Percentiles rank a stretch among this genome's conserved stretches.
phyloP scores from a whole-genome alignment of 2,329 filamentous ascomycete genomes.

The Nigrograna mackinnonii region DNA sequence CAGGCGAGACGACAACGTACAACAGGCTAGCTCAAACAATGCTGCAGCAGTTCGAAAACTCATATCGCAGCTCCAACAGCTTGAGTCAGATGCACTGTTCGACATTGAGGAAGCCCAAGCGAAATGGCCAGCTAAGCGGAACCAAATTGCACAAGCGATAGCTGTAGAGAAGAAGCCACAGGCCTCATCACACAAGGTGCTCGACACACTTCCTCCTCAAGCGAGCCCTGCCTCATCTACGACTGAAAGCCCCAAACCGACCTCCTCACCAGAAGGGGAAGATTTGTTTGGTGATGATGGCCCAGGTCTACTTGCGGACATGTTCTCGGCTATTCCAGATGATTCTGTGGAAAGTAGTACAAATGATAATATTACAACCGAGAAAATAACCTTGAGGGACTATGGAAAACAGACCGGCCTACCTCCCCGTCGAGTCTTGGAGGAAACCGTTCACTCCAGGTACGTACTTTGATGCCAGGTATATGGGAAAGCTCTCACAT shows the following conservation, averaged over 20 bases:
- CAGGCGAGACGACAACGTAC: slow-evolving; percentile 19
- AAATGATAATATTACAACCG: slow-evolving; percentile 36
- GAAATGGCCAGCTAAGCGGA: slow-evolving; percentile 49
- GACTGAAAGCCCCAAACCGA: not conserved
- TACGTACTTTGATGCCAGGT: slow-evolving; percentile 39
- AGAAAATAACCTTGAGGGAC: slow-evolving; percentile 69
- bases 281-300: slow-evolving; percentile 54
- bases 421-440: slow-evolving; percentile 74
- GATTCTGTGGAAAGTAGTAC: slow-evolving; percentile 42
- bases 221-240: not conserved
- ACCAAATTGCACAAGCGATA: slow-evolving; percentile 44
- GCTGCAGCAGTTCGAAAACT: slow-evolving; percentile 64
- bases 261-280: not conserved
- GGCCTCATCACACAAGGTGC: too few species aligned
- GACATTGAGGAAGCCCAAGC: slow-evolving; percentile 51
- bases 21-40: slow-evolving; percentile 23
- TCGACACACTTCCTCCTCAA: not conserved
- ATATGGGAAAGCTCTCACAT: not conserved
- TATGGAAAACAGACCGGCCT: slow-evolving; percentile 84
- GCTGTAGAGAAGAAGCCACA: slow-evolving; percentile 18
- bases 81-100: slow-evolving; percentile 67
- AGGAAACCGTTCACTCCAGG: slow-evolving; percentile 86
- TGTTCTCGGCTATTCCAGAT: slow-evolving; percentile 56
- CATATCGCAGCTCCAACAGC: slow-evolving; percentile 72
- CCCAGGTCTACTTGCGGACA: slow-evolving; percentile 58